Base-by-base conservation (phyloP, 2,329 filamentous ascomycete genomes). In the Monosporascus sp. region DNA sequence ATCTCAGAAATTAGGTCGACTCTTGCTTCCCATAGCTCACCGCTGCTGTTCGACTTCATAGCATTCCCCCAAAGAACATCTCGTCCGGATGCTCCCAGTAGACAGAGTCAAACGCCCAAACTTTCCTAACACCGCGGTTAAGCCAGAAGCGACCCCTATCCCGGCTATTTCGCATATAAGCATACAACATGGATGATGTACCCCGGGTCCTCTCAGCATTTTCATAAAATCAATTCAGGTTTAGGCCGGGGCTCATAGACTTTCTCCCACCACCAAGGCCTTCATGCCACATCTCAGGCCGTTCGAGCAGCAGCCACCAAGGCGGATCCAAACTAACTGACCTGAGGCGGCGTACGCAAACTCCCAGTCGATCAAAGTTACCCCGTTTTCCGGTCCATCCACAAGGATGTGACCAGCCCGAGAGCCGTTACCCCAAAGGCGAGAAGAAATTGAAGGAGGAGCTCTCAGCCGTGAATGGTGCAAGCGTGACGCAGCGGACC, bases 291-390 rank as follows among this genome's bases (percentile, higher is more conserved):
- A 56, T 55, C 37, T 74, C 69, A 0, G 66, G 63, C 15, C 49
- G 41, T 9, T 67, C 52, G 2, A 73, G 54, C 1, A 74, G 62
- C 2, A 75, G 58, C 71, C 70, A 74, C 70, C 69, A 73, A 0
- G 71, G 71, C 2, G 69, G 67, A 47, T 69, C 65, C 47, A 65
- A 8, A 44, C 49, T 46, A 71, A 73, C 41, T 72, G 63, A 17
- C 63, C 51, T 0, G 70, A 69, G 0, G 61, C 70, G 1, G 55
- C 62, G 52, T 73, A 72, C 0, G 67, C 56, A 51, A 70, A 71
- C 58, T 75, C 73, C 70, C 70, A 75, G 55, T 75, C 72, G 4
- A 77, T 68, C 0, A 71, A 63, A 3, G 61, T 68, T 8, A 65
- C 58, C 1, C 74, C 52, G 2, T 46, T 15, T 3, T 27, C 22